These are phyloP conservation scores for Stagonosporopsis rhizophila DNA, from an alignment of 2,329 filamentous ascomycete species.

Conservation along the genomic window DNA sequence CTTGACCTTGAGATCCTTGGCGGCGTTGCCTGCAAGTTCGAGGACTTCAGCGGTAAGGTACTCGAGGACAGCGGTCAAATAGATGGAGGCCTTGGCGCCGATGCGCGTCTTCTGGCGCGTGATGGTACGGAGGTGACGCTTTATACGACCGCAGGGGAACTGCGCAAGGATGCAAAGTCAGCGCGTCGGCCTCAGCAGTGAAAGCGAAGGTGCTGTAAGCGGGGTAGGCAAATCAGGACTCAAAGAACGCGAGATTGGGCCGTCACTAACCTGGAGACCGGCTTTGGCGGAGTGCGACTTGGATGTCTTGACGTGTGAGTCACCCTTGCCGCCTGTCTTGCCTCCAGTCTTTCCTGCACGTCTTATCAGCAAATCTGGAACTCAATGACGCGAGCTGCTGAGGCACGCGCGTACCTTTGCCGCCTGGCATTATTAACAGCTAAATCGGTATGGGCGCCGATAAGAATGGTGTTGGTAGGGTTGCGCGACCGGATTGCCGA, in stretches of 20 bases:
- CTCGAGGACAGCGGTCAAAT: conserved; percentile 96
- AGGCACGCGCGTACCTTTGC: conserved; percentile 80
- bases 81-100: conserved; percentile 96
- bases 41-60: conserved; percentile 98
- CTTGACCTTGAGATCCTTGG: conserved; percentile 99
- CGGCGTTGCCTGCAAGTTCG: conserved; percentile 96
- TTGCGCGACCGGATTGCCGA: conserved; percentile 43
- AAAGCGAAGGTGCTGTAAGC: conserved; percentile 21
- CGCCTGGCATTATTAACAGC: conserved; percentile 70
- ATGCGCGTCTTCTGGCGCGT: conserved; percentile 99
- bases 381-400: conserved; percentile 31
- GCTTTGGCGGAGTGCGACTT: conserved; percentile 94
- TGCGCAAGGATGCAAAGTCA: conserved; percentile 53
- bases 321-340: conserved; percentile 86
- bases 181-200: conserved; percentile 28
- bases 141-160: conserved; percentile 99
- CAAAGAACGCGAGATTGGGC: conserved; percentile 26
- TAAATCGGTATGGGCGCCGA: conserved; percentile 31
- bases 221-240: conserved; percentile 28
- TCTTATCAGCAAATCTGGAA: conserved; percentile 28
- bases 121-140: conserved; percentile 99
- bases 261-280: conserved; percentile 83
- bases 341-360: conserved; percentile 69
- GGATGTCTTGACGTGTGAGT: conserved; percentile 82
- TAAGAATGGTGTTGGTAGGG: conserved; percentile 36